phyloP scores from a whole-genome alignment of 768 basidiomycete genomes.

The Podaxis pistillaris region DNA sequence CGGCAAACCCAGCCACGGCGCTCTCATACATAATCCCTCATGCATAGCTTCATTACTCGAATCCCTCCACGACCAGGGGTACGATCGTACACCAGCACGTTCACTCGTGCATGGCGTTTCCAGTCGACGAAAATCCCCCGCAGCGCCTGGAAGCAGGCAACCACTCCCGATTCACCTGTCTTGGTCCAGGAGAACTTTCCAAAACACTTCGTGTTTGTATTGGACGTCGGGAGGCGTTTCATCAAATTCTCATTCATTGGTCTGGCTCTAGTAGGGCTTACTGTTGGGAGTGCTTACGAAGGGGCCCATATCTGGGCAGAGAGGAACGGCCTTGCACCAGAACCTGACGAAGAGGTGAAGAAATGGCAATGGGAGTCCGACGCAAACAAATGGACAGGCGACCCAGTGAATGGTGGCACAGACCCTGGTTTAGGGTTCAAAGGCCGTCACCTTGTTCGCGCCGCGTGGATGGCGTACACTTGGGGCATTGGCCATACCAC shows the following conservation, averaged over 20 bases:
- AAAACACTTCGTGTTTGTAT: conserved; percentile 34
- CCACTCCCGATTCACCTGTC: conserved; percentile 10
- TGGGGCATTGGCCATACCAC: conserved; percentile 53
- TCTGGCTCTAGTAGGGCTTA: conserved; percentile 39
- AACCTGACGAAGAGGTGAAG: conserved; percentile 49
- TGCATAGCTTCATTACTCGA: conserved; percentile 6
- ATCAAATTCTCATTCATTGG: conserved; percentile 49
- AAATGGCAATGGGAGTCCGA: conserved; percentile 72
- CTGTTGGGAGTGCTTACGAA: conserved; percentile 50
- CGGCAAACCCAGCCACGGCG: not conserved
- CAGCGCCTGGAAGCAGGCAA: conserved; percentile 8
- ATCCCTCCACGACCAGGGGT: not conserved
- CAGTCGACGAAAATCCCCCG: not conserved
- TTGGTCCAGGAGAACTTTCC: conserved; percentile 26
- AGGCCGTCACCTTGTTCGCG: conserved; percentile 60
- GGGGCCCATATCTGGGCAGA: conserved; percentile 66
- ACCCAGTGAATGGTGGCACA: conserved; percentile 57
- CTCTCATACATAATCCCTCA: not conserved
- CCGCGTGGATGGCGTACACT: conserved; percentile 70
- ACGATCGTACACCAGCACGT: not conserved
- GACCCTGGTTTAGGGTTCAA: conserved; percentile 64
- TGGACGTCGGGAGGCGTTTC: conserved; percentile 45
- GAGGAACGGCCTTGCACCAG: conserved; percentile 42
- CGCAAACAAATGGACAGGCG: conserved; percentile 60
- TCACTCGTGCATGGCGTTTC: not conserved